Conservation (phyloP, 148 eudicot species). For the Rhododendron ferrugineum region DNA sequence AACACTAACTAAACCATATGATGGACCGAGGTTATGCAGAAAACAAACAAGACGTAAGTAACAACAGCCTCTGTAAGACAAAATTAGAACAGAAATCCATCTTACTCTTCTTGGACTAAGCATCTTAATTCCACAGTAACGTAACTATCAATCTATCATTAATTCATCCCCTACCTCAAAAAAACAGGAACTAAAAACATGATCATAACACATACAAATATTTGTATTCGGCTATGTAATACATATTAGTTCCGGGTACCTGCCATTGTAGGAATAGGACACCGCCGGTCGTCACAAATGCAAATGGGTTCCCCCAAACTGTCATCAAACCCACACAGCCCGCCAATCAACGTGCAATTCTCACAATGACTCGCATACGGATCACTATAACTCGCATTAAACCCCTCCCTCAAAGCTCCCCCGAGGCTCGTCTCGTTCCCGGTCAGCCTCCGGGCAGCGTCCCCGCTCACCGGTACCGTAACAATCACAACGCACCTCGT, state of each 20-base stretch:
- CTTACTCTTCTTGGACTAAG: neutral
- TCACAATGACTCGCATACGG: conserved; percentile 20
- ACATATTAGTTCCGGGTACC: neutral
- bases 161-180: neutral
- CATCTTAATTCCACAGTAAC: neutral
- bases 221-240: neutral
- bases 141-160: neutral
- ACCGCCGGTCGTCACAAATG: conserved; percentile 26
- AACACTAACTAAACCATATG: neutral
- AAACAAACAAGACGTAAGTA: neutral
- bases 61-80: neutral
- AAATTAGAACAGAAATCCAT: neutral
- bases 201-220: neutral
- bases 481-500: conserved; percentile 11
- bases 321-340: conserved; percentile 26
- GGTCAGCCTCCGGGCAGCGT: conserved; percentile 12
- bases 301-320: conserved; percentile 18
- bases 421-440: conserved; percentile 12
- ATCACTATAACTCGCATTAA: conserved; percentile 20
- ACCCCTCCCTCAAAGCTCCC: conserved; percentile 32
- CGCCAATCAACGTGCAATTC: conserved; percentile 21
- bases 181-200: neutral
- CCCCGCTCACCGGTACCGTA: conserved; percentile 15
- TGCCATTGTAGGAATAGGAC: conserved; percentile 1
- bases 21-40: neutral